Conservation (phyloP, 1,139 yeast species). For the Ogataea hybrid region DNA sequence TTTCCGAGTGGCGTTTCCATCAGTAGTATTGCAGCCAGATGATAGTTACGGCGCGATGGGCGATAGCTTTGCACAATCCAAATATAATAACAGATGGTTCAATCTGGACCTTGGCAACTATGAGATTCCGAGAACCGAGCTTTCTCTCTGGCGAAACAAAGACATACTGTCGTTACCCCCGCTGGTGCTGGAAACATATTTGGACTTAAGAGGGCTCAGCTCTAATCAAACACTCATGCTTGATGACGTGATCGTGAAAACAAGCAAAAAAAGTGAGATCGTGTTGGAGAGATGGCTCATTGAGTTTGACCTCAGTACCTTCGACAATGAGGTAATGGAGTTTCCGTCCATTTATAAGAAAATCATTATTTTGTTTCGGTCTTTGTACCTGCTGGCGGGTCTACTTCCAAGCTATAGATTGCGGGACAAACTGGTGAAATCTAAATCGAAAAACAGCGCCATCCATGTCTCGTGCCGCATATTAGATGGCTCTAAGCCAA, state of each 20-base stretch:
- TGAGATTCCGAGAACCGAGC: constrained; percentile 51
- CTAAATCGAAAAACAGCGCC: constrained; percentile 19
- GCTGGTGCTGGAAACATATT: constrained; percentile 76
- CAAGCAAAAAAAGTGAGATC: constrained; percentile 67
- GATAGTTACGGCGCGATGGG: constrained; percentile 1
- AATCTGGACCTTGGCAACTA: constrained; percentile 55
- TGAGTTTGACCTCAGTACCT: constrained; percentile 55
- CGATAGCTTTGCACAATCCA: constrained; percentile 16
- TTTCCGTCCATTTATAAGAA: constrained; percentile 73
- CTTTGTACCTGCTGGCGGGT: constrained; percentile 63
- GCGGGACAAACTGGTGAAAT: constrained; percentile 38
- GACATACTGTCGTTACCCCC: constrained; percentile 59
- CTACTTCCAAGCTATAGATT: constrained; percentile 72
- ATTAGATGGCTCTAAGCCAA: constrained; percentile 74
- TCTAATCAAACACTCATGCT: constrained; percentile 59
- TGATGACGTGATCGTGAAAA: constrained; percentile 47
- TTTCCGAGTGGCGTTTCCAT: constrained; percentile 12
- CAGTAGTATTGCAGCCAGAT: constrained; percentile 8
- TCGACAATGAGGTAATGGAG: constrained; percentile 39
- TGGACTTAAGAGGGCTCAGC: constrained; percentile 65
- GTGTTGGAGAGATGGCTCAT: constrained; percentile 92
- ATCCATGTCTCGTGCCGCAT: constrained; percentile 57
- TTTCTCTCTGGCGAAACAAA: constrained; percentile 54
- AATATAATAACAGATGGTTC: constrained; percentile 63
- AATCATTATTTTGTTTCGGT: constrained; percentile 70